Evolutionary conservation across 1,284 basidiomycete species (phyloP).

Genomic region (Apiotrichum sp.): DNA sequence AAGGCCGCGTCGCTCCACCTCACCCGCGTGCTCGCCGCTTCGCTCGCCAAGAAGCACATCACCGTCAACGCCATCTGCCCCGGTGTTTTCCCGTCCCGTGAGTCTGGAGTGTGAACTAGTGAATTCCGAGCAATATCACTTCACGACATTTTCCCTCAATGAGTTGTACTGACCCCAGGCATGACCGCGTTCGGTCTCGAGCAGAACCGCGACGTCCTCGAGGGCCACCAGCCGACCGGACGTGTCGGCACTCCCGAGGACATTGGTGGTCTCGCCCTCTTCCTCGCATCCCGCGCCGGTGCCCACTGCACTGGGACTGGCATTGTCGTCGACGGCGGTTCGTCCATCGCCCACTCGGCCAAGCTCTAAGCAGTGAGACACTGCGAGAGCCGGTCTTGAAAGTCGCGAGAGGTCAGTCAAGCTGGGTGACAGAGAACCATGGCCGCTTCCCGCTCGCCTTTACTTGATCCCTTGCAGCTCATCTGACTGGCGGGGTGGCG

Average conservation of each 20-base stretch:
- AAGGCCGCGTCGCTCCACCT: conserved; percentile 23
- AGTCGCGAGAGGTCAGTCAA: no score
- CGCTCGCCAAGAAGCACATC: conserved; percentile 29
- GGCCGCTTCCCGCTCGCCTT: no score
- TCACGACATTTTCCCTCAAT: no score
- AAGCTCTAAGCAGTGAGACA: conserved; percentile 10
- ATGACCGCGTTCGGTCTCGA: conserved; percentile 32
- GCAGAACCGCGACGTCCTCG: conserved; percentile 18
- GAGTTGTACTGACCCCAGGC: background rate
- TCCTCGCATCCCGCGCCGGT: conserved; percentile 28
- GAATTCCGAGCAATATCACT: no score
- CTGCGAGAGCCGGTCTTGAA: no score
- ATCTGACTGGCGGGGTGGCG: no score
- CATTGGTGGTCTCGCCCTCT: conserved; percentile 33
- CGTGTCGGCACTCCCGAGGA: conserved; percentile 33
- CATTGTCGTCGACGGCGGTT: conserved; percentile 26
- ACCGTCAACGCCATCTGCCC: conserved; percentile 33
- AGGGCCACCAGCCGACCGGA: conserved; percentile 22
- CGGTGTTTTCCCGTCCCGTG: conserved; percentile 33
- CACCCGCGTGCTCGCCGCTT: conserved; percentile 21
- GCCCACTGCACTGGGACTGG: conserved; percentile 32
- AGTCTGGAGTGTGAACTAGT: background rate
- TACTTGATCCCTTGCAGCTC: no score
- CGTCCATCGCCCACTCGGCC: conserved; percentile 7
- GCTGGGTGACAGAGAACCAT: no score